A percentile compares a stretch with the other conserved stretches of the same genome.
Evolutionary conservation across 768 basidiomycete species (phyloP).

Genomic region (Coprinellus micaceus): DNA sequence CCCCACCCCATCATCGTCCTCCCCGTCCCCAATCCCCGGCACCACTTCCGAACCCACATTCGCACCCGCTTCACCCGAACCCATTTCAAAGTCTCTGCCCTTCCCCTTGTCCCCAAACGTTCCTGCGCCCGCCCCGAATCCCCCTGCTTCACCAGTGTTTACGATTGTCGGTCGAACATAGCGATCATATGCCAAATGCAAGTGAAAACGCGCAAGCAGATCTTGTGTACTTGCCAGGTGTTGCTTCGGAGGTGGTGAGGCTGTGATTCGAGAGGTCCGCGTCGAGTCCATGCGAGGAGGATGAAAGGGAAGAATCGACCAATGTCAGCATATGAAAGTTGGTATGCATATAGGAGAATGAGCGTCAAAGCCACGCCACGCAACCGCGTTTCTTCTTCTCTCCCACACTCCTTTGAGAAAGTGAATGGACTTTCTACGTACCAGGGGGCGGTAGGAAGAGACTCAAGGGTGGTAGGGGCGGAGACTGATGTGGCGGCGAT

Average conservation of each 20-base stretch:
- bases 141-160: constrained; percentile 1
- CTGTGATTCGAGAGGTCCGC: constrained; percentile 19
- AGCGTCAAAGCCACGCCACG: neutral
- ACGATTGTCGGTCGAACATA: constrained; percentile 59
- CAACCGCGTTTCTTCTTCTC: neutral
- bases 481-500: constrained; percentile 27
- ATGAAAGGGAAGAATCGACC: constrained; percentile 5
- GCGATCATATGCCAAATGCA: constrained; percentile 74
- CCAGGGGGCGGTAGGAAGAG: constrained; percentile 43
- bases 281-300: constrained; percentile 2
- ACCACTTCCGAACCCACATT: constrained; percentile 29
- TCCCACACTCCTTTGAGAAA: neutral
- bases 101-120: constrained; percentile 44
- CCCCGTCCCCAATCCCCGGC: constrained; percentile 38
- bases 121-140: constrained; percentile 9
- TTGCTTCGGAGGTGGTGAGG: constrained; percentile 37
- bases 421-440: constrained; percentile 19
- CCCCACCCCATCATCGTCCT: constrained; percentile 51
- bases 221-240: constrained; percentile 75
- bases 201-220: constrained; percentile 66
- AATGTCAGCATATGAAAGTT: neutral
- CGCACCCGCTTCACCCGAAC: constrained; percentile 21
- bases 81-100: constrained; percentile 39
- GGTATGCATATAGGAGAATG: neutral
- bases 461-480: constrained; percentile 25